Conservation (phyloP, 208 protist species). For the Trypanosoma grayi region DNA sequence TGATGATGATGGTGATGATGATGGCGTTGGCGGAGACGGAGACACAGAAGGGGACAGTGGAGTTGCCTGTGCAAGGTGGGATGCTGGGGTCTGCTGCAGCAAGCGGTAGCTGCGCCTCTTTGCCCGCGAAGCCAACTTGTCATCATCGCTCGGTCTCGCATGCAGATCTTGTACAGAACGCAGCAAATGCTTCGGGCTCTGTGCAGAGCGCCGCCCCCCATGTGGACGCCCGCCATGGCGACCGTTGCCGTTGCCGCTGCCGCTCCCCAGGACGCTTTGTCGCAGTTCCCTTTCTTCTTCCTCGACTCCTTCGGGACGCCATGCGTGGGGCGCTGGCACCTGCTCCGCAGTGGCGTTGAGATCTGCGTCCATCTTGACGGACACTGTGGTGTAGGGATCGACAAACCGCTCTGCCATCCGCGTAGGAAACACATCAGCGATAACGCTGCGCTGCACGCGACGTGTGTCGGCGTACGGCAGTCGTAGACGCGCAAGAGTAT, state of each 20-base stretch:
- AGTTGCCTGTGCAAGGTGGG: too few relatives aligned
- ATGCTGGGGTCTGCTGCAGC: not conserved
- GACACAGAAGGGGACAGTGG: too few relatives aligned
- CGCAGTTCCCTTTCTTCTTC: slow-evolving; percentile 36
- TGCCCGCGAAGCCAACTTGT: slow-evolving; percentile 22
- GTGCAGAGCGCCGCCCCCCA: not conserved
- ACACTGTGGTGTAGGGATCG: slow-evolving; percentile 59
- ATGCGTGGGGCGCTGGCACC: slow-evolving; percentile 73
- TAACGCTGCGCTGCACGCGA: slow-evolving; percentile 26
- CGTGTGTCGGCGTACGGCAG: slow-evolving; percentile 48
- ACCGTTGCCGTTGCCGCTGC: not conserved
- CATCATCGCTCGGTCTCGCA: slow-evolving; percentile 52
- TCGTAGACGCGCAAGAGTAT: slow-evolving; percentile 55
- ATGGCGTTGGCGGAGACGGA: too few relatives aligned
- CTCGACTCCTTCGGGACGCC: slow-evolving; percentile 56
- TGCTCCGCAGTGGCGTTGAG: slow-evolving; percentile 74
- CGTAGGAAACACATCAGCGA: slow-evolving; percentile 66
- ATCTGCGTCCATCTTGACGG: slow-evolving; percentile 31
- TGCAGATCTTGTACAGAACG: slow-evolving; percentile 43
- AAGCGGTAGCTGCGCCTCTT: slow-evolving; percentile 1
- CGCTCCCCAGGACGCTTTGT: not conserved
- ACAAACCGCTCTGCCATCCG: slow-evolving; percentile 56
- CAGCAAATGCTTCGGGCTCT: slow-evolving; percentile 18
- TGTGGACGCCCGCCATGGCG: too few relatives aligned
- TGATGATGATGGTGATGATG: not conserved